Evolutionary conservation across 495 filamentous ascomycete species (phyloP).

Genomic region (Friedmanniomyces simplex): DNA sequence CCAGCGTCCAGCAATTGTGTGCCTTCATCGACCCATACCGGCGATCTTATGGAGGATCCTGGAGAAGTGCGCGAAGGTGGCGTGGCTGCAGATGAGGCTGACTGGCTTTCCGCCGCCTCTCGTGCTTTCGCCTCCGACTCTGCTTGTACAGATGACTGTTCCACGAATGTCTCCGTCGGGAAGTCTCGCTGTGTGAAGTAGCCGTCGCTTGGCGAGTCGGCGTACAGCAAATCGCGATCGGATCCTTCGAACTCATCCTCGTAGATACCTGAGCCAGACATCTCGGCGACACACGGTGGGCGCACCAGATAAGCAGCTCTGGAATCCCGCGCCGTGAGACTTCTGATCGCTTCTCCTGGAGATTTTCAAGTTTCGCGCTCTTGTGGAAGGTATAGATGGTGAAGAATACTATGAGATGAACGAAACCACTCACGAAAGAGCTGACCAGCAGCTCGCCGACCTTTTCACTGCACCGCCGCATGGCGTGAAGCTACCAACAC

Average conservation of each 20-base stretch:
- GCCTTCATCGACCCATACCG: neutral
- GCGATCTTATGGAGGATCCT: neutral
- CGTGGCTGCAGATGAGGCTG: neutral
- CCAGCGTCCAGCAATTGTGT: conserved; percentile 5
- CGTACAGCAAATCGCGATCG: conserved; percentile 4
- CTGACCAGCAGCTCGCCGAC: neutral
- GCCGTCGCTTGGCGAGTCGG: conserved; percentile 8
- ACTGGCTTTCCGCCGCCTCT: conserved; percentile 2
- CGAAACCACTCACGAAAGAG: neutral
- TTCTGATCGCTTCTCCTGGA: no score
- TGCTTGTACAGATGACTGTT: conserved; percentile 2
- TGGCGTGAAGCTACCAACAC: neutral
- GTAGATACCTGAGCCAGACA: conserved; percentile 4
- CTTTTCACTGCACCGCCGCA: neutral
- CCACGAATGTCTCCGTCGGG: conserved; percentile 7
- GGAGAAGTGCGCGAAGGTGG: conserved; percentile 2
- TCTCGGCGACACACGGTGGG: neutral
- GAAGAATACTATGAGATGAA: neutral
- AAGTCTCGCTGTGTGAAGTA: conserved; percentile 7
- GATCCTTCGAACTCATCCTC: neutral
- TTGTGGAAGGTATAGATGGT: neutral
- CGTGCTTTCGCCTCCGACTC: conserved; percentile 12
- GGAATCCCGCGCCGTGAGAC: no score
- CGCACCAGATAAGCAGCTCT: neutral
- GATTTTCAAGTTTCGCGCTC: no score